Base-by-base conservation (phyloP, 495 filamentous ascomycete genomes). In the Lophiostoma macrostomum region DNA sequence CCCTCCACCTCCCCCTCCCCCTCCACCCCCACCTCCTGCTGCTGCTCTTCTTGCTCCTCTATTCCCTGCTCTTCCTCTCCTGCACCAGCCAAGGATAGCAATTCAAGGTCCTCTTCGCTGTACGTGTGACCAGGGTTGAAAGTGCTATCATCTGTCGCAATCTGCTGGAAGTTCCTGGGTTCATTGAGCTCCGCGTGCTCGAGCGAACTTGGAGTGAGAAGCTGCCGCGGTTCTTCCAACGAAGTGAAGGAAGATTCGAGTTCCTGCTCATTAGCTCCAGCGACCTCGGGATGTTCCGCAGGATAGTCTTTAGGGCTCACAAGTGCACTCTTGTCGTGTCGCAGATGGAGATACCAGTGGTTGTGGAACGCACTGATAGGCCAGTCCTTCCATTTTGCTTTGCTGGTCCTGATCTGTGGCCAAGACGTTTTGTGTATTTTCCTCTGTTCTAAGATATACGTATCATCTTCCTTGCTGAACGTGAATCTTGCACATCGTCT, bases 171-270 rank as follows among this genome's bases (percentile, higher is more conserved):
- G 11, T 51, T 22, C 3, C 2, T 25, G 2, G 24, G 2, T 7
- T 41, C 34, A n/a, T 18, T 23, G 12, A 2, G n/a, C 11, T 25
- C 34, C 22, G 16, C 13, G 24, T n/a, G 14, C 12, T 40, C 34
- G 14, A 40, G 35, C 19, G 47, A 38, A 40, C 16, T 27, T 40
- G 47, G 47, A 12, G 47, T 50, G 20, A 30, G 47, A n/a, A 50
- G 35, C 23, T 50, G 34, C 4, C 27, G 11, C 3, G 5, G n/a
- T 37, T 37, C 42, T 32, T 32, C 28, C 42, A 25, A n/a, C n/a
- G n/a, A n/a, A n/a, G n/a, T n/a, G n/a, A n/a, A n/a, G n/a, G n/a
- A n/a, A n/a, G n/a, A n/a, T n/a, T n/a, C n/a, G n/a, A n/a, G n/a
- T n/a, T 28, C 22, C 7, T 2, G 11, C 8, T 5, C 42, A 3